phyloP scores from a whole-genome alignment of 2,329 filamentous ascomycete genomes.

The Trichoderma arundinaceum region DNA sequence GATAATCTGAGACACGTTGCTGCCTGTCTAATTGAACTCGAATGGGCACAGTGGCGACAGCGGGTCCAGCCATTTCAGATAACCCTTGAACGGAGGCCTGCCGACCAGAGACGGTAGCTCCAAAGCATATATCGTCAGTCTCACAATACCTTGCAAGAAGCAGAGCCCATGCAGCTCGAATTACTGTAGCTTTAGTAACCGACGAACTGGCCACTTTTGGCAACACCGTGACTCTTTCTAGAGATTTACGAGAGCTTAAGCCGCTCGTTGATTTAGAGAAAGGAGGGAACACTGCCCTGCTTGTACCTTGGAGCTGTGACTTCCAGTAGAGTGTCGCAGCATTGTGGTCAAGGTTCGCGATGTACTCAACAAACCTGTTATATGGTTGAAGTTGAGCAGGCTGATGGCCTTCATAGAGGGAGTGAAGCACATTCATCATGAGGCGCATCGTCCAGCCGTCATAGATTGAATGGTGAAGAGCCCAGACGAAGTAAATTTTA shows the following conservation, averaged over 20 bases:
- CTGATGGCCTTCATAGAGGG: neutral
- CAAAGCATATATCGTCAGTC: conserved; percentile 35
- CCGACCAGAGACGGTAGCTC: conserved; percentile 34
- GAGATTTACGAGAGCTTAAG: neutral
- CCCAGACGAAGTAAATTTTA: conserved; percentile 35
- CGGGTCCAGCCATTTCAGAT: conserved; percentile 28
- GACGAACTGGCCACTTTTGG: neutral
- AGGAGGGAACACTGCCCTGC: neutral
- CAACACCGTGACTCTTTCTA: neutral
- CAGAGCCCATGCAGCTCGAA: conserved; percentile 36
- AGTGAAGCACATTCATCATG: conserved; percentile 31
- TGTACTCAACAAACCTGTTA: conserved; percentile 5
- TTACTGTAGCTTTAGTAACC: conserved; percentile 30
- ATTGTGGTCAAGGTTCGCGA: neutral
- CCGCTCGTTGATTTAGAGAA: neutral
- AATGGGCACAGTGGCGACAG: conserved; percentile 32
- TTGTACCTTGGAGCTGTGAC: neutral
- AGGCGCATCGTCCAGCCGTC: conserved; percentile 40
- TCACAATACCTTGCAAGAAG: conserved; percentile 33
- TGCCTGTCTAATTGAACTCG: conserved; percentile 29
- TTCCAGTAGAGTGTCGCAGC: neutral
- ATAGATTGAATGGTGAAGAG: conserved; percentile 40
- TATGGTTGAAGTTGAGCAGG: neutral
- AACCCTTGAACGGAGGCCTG: conserved; percentile 29
- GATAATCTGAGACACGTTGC: neutral